Evolutionary conservation across 2,329 filamentous ascomycete genomes (phyloP), one percentile per base, ranked within the genome.

Genomic region (Ophiosphaerella narmari): DNA sequence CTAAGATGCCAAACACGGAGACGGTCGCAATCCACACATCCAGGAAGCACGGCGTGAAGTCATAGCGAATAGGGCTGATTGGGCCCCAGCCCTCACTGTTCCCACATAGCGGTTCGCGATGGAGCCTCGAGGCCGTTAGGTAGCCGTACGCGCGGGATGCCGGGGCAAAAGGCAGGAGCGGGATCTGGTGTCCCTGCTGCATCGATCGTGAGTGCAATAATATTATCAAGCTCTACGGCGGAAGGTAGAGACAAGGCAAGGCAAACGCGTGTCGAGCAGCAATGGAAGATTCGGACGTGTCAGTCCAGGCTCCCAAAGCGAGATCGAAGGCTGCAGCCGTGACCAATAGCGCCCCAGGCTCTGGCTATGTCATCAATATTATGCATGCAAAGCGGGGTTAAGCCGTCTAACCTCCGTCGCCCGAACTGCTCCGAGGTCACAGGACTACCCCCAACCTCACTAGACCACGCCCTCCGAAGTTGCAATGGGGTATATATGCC

Each of bases 41-140:
- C 65, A 97, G 86, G 71, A 99, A 99, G 78, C 94, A 99, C 35
- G 94, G 93, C 13, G 94, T 97, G 67, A 99, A 91, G 77, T 99
- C 94, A 75, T 91, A 97, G 72, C 93, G 83, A 60, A 86, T 81
- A 32, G 87, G 86, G 75, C 91, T 97, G 70, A 99, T 71, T 18
- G 94, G 94, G 1, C 95, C 95, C 94, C 94, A 99, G 66, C 94
- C 95, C 75, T 97, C 93, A 46, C 81, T 79, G 75, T 96, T 94
- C 72, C 88, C 85, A 77, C 93, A 97, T 74, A 97, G 79, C 50
- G 90, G 86, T 71, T 95, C 89, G 59, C 77, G 76, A 47, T 71
- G 63, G 43, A 61, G 56, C 43, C 57, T 60, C 41, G 72, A 72
- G 16, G 77, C 72, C 31, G 67, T 80, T 54, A 90, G 81, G 73